phyloP scores from a whole-genome alignment of 1,284 basidiomycete genomes.

The Rhodotorula glutinis region DNA sequence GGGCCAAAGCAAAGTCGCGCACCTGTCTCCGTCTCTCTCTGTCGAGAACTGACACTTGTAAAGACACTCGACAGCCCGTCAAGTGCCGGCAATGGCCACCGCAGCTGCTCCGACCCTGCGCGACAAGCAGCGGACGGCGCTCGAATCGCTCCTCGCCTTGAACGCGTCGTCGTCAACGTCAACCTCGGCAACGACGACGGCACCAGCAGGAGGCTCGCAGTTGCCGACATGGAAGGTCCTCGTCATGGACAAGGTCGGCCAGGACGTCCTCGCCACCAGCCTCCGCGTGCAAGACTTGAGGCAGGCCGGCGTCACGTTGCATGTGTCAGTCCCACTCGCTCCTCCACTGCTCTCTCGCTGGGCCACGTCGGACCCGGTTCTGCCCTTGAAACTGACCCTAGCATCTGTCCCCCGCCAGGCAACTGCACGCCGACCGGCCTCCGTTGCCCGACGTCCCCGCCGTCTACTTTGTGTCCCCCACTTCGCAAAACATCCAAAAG shows the following conservation, averaged over 20 bases:
- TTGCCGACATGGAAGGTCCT: constrained; percentile 96
- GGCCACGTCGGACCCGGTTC: too few species aligned
- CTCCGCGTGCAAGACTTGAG: constrained; percentile 93
- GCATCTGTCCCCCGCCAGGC: constrained; percentile 54
- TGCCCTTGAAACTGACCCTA: not conserved
- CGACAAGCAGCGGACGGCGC: constrained; percentile 70
- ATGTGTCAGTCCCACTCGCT: constrained; percentile 65
- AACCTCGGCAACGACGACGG: not conserved
- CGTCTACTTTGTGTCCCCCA: constrained; percentile 94
- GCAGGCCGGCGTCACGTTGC: constrained; percentile 93
- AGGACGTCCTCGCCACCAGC: constrained; percentile 92
- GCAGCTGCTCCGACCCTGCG: constrained; percentile 57
- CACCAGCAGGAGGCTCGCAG: constrained; percentile 43
- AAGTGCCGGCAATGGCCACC: not conserved
- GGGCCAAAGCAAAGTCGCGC: too few species aligned
- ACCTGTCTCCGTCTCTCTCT: too few species aligned
- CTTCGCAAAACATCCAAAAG: constrained; percentile 75
- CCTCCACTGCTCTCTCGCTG: not conserved
- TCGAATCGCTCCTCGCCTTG: constrained; percentile 64
- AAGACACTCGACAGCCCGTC: too few species aligned
- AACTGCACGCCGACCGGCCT: constrained; percentile 84
- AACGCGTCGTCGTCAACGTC: constrained; percentile 46
- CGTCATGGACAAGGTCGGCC: constrained; percentile 89
- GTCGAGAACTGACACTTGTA: too few species aligned
- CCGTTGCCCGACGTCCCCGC: constrained; percentile 93